Conservation (phyloP, 768 basidiomycete genomes). For the Dacryopinax primogenitus region DNA sequence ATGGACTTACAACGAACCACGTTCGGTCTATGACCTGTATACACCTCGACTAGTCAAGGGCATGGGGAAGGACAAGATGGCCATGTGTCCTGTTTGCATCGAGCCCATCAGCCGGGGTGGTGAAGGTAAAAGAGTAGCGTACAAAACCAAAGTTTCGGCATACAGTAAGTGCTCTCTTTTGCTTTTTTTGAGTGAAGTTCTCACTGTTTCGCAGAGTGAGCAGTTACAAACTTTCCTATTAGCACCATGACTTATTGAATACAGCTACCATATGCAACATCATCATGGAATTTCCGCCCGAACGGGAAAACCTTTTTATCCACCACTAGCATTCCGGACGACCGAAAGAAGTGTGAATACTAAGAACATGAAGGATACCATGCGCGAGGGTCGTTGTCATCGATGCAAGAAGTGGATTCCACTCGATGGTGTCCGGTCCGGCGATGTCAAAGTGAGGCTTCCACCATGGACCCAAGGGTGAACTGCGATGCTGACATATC, state of each 20-base stretch:
- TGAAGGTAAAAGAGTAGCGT: constrained; percentile 50
- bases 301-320: constrained; percentile 61
- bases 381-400: constrained; percentile 67
- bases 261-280: constrained; percentile 74
- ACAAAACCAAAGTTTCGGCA: constrained; percentile 67
- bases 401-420: constrained; percentile 60
- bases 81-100: constrained; percentile 64
- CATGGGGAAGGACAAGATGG: constrained; percentile 51
- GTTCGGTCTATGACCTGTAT: constrained; percentile 53
- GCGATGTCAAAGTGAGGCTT: constrained; percentile 50
- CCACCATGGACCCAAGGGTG: background rate
- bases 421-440: constrained; percentile 59
- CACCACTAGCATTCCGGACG: constrained; percentile 51
- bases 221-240: background rate
- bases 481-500: background rate
- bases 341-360: constrained; percentile 34
- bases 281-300: constrained; percentile 61
- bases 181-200: background rate
- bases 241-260: background rate
- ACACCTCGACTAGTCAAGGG: constrained; percentile 68
- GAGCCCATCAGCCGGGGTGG: constrained; percentile 51
- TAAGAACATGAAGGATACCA: constrained; percentile 45
- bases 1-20: constrained; percentile 46
- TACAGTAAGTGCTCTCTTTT: constrained; percentile 41
- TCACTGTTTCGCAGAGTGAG: background rate